Percentiles rank a stretch among this genome's conserved stretches.
Conservation (phyloP, 768 basidiomycete genomes). For the Trametes cubensis region DNA sequence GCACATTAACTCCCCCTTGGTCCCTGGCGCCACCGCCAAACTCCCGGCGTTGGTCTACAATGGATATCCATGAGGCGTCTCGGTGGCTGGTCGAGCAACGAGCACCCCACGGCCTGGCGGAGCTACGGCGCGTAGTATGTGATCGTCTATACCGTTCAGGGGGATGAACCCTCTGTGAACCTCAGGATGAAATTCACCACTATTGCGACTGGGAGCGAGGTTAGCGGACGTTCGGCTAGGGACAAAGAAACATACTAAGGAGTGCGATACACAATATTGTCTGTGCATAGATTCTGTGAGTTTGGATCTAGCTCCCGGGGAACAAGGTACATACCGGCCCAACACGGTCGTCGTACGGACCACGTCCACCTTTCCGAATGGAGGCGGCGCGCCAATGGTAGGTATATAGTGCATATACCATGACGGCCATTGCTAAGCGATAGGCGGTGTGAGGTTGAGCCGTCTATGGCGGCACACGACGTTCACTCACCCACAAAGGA, state of each 20-base stretch:
- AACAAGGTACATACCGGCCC: constrained; percentile 76
- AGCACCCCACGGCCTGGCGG: no score
- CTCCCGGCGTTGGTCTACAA: not conserved
- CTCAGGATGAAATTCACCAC: constrained; percentile 84
- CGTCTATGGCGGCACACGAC: not conserved
- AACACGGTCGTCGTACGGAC: constrained; percentile 94
- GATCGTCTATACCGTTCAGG: constrained; percentile 2
- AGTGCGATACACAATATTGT: constrained; percentile 83
- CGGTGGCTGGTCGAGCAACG: not conserved
- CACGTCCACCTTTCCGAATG: constrained; percentile 87
- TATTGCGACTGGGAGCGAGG: constrained; percentile 64
- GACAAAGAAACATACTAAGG: constrained; percentile 53
- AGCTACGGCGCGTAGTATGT: not conserved
- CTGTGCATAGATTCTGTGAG: constrained; percentile 41
- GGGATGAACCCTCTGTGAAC: constrained; percentile 48
- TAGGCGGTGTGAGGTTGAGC: constrained; percentile 20
- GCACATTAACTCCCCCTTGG: not conserved
- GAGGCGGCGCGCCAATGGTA: constrained; percentile 97
- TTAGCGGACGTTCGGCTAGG: constrained; percentile 14
- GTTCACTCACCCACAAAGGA: constrained; percentile 79
- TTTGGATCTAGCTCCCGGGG: constrained; percentile 12
- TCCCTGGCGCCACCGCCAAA: not conserved
- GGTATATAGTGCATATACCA: constrained; percentile 93
- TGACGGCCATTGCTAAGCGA: constrained; percentile 85
- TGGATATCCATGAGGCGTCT: not conserved